A percentile compares a stretch with the other conserved stretches of the same genome.
Conservation (phyloP, 352 stramenopile genomes). For the Globisporangium solare region DNA sequence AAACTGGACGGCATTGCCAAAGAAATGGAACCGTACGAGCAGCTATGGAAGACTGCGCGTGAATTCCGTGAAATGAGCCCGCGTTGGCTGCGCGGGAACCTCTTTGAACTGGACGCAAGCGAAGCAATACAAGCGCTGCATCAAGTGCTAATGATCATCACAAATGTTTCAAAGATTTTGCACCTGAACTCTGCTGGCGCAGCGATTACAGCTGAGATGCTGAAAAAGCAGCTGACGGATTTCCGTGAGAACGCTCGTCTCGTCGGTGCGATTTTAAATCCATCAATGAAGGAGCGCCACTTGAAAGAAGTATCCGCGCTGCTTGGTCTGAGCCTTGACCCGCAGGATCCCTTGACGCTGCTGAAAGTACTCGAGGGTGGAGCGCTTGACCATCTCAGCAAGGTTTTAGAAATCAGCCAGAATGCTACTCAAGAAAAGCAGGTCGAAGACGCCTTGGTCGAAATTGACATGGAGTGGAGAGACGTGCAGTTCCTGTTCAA, state of each 20-base stretch:
- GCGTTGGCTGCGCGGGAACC: constrained; percentile 50
- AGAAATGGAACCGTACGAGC: constrained; percentile 70
- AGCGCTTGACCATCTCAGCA: constrained; percentile 40
- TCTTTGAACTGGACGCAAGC: constrained; percentile 60
- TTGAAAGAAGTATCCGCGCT: constrained; percentile 50
- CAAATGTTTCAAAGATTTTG: constrained; percentile 52
- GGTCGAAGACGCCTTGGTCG: constrained; percentile 40
- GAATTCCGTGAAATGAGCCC: constrained; percentile 76
- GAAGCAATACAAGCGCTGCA: constrained; percentile 45
- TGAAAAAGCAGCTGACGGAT: constrained; percentile 78
- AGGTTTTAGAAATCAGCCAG: constrained; percentile 59
- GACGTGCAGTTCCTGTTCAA: constrained; percentile 43
- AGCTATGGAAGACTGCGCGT: constrained; percentile 63
- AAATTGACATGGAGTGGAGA: constrained; percentile 51
- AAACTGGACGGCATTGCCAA: constrained; percentile 73
- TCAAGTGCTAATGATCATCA: constrained; percentile 49
- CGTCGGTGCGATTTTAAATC: constrained; percentile 63
- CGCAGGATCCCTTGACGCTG: constrained; percentile 49
- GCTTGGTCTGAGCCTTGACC: constrained; percentile 39
- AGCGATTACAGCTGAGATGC: constrained; percentile 58
- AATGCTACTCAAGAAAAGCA: constrained; percentile 64
- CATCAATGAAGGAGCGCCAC: constrained; percentile 59
- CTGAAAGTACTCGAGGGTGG: constrained; percentile 72
- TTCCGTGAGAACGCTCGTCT: constrained; percentile 65
- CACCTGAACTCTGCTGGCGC: constrained; percentile 49